Evolutionary conservation across 805 yeast genomes (phyloP), one percentile per base, ranked within the genome.

Genomic region (Metschnikowia lochheadii): DNA sequence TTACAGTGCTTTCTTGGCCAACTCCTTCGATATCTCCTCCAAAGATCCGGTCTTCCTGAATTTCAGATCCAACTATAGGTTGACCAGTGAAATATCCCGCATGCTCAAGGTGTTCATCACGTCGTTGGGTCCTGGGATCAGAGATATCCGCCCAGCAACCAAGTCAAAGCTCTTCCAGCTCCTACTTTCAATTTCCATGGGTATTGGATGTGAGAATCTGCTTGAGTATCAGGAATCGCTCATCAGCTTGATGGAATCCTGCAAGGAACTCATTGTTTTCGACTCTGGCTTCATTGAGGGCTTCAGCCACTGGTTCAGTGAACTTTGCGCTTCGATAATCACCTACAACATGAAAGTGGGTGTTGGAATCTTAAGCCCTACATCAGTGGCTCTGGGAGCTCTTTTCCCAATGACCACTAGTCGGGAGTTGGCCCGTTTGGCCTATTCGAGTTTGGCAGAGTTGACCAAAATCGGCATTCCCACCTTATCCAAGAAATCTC

Each of bases 401-500:
- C 58, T 80, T 1, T 76, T 78, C 53, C 77, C 81, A 1, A 60
- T 70, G 49, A 74, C 79, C 13, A 63, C 81, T 0, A 75, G 81
- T 54, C 52, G 57, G 13, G 65, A 59, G 14, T 59, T 75, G 21
- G 68, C 76, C 20, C 65, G 67, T 17, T 67, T 75, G 2, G 81
- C 85, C 1, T 76, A 82, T 46, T 77, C 72, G 33, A 77, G 87
- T n/a, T 71, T 84, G 48, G 76, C 73, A 29, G 87, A 85, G 57
- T 77, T 78, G 15, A 65, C 66, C 3, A 62, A 69, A 18, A 61
- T 78, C 1, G 56, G 56, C 1, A 32, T 51, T 6, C 42, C 44
- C 7, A 55, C 60, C 1, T 73, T 84, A 49, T 61, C 68, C 2
- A 64, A 68, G 13, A 76, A 74, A 1, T 62, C 83, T 6, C 82